Evolutionary conservation across 768 basidiomycete genomes (phyloP), one percentile per base, ranked within the genome.

Genomic region (Rhodotorula sphaerocarpa): DNA sequence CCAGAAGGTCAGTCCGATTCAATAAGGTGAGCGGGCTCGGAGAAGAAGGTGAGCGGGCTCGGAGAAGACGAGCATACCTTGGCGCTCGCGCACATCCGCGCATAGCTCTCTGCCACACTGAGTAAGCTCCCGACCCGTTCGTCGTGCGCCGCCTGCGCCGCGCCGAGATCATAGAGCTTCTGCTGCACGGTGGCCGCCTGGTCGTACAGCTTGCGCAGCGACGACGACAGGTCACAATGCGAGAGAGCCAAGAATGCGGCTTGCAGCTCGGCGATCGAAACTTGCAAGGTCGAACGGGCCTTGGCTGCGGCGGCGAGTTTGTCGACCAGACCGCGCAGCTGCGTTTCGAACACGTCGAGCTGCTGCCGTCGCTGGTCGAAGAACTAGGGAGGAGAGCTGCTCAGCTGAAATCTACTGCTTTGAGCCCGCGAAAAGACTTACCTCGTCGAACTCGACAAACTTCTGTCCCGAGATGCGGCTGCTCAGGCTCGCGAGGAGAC

Each of bases 371-470:
- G 86, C 65, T 82, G 82, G 71, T 95, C 90, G 70, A 95, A 97
- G 90, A 90, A 97, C 84, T 92, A 59, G 42, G 16, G 33, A 52
- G 30, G 25, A 12, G 36, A 45, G 56, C 47, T 31, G 56, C 30
- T 18, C 28, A 30, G 58, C 11, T 15, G 12, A n/a, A n/a, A n/a
- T 12, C 3, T 23, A 36, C 55, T 34, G 10, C 20, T 3, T 18
- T 2, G 2, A 16, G 6, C n/a, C 4, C 14, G 23, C 16, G 44
- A 34, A 2, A 30, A 23, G 51, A 36, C 78, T 53, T 68, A 86
- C 88, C 76, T 91, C 89, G 68, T 93, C 90, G 7, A 84, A 88
- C 75, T 93, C 90, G 72, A 87, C 80, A 74, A 90, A 93, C 58
- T 87, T 81, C 18, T 87, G 83, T 1, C 89, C 89, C 3, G 61